Evolutionary conservation across 257 asterid species (phyloP).

Genomic region (Thymus mandschuricus): DNA sequence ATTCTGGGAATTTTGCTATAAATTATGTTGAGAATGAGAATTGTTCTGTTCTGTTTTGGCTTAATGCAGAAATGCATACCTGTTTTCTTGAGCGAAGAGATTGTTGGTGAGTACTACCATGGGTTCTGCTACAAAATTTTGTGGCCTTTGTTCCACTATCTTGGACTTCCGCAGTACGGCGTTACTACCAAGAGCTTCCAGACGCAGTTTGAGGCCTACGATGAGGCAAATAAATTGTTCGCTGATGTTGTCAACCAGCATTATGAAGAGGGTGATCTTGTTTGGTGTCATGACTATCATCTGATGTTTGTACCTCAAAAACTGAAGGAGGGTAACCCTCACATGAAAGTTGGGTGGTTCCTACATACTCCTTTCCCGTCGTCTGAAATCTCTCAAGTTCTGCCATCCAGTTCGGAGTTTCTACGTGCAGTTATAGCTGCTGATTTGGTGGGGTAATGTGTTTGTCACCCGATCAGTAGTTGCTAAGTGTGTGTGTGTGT

Average conservation of each 20-base stretch:
- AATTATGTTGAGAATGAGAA: neutral
- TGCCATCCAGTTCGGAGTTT: constrained; percentile 89
- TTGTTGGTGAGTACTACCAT: constrained; percentile 88
- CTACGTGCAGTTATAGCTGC: constrained; percentile 85
- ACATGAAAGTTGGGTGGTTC: constrained; percentile 36
- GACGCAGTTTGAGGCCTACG: constrained; percentile 83
- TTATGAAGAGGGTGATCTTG: constrained; percentile 87
- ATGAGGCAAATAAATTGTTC: constrained; percentile 86
- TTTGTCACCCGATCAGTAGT: neutral
- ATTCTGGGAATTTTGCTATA: neutral
- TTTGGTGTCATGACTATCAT: constrained; percentile 98
- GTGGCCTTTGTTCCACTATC: constrained; percentile 94
- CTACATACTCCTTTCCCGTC: no score
- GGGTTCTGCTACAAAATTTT: constrained; percentile 90
- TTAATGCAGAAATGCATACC: constrained; percentile 77
- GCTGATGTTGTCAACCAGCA: constrained; percentile 83
- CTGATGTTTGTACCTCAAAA: constrained; percentile 89
- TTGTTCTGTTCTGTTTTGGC: constrained; percentile 22
- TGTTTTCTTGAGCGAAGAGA: constrained; percentile 85
- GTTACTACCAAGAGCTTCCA: constrained; percentile 90
- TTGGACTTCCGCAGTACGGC: constrained; percentile 95
- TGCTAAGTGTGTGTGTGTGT: neutral
- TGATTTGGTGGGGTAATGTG: constrained; percentile 84
- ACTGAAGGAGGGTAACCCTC: constrained; percentile 66
- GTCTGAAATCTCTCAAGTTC: constrained; percentile 43